These are phyloP conservation scores for Globisporangium cystogenes DNA, from an alignment of 352 stramenopile genomes.

Conservation along the genomic window DNA sequence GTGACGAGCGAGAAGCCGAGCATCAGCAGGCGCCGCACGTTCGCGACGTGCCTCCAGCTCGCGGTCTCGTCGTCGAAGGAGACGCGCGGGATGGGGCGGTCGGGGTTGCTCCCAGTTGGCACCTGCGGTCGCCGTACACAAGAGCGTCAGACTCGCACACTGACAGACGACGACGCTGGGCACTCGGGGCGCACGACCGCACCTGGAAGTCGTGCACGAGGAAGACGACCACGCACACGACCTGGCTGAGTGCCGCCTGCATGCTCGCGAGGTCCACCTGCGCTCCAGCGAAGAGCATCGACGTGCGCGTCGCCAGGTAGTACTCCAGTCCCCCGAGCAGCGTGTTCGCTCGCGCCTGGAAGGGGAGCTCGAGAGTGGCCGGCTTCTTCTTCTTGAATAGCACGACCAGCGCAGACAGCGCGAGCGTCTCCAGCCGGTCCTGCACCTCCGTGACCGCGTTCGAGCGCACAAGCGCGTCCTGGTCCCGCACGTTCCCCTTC, in stretches of 20 bases:
- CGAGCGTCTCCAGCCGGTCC: constrained; percentile 4
- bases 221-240: constrained; percentile 26
- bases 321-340: constrained; percentile 1
- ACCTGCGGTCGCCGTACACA: not conserved
- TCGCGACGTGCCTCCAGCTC: not conserved
- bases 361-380: not conserved
- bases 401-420: constrained; percentile 4
- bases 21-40: not conserved
- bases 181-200: not conserved
- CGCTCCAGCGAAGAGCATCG: constrained; percentile 5
- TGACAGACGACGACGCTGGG: not conserved
- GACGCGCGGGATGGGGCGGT: not conserved
- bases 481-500: not conserved
- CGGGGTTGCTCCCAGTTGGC: not conserved
- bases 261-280: constrained; percentile 2
- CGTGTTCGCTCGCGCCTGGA: not conserved
- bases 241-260: constrained; percentile 16
- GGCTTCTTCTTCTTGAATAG: constrained; percentile 1
- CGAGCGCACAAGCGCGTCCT: not conserved
- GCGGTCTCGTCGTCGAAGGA: constrained; percentile 5
- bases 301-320: constrained; percentile 5
- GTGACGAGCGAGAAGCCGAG: constrained; percentile 9
- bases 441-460: constrained; percentile 3
- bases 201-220: constrained; percentile 26
- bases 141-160: not conserved